Evolutionary conservation across 1,284 basidiomycete genomes (phyloP).

Genomic region (Sporisorium sorghi): DNA sequence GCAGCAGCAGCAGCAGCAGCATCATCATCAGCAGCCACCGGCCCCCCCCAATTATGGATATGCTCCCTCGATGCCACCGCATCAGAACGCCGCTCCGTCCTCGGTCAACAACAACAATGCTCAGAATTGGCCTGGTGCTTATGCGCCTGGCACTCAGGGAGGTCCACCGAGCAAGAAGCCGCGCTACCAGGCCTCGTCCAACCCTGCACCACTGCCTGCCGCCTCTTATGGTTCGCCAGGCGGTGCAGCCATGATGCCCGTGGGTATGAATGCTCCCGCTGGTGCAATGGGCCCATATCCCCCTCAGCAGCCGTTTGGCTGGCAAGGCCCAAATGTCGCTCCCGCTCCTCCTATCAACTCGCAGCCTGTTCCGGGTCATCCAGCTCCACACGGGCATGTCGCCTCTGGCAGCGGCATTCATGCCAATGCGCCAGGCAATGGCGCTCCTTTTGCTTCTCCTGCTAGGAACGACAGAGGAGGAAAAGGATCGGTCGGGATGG

Average conservation of each 20-base stretch:
- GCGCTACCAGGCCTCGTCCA: conserved; percentile 25
- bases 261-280: conserved; percentile 5
- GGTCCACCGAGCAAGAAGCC: conserved; percentile 43
- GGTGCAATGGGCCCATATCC: conserved; percentile 8
- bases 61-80: conserved; percentile 17
- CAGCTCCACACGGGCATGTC: conserved; percentile 16
- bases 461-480: conserved; percentile 7
- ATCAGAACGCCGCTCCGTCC: conserved; percentile 12
- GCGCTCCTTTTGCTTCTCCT: conserved; percentile 1
- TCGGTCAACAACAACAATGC: conserved; percentile 5
- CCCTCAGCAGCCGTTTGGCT: conserved; percentile 31
- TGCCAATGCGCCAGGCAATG: conserved; percentile 12
- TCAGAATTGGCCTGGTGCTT: conserved; percentile 34
- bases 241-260: conserved; percentile 6
- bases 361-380: conserved; percentile 24
- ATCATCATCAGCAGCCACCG: conserved; percentile 26
- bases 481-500: conserved; percentile 3
- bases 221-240: conserved; percentile 12
- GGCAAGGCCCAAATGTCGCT: conserved; percentile 22
- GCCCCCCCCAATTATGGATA: conserved; percentile 23
- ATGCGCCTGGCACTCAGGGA: conserved; percentile 25
- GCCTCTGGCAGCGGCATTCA: conserved; percentile 15
- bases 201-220: conserved; percentile 4
- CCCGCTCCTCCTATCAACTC: conserved; percentile 21
- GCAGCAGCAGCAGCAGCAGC: conserved; percentile 39